Evolutionary conservation across 1,139 yeast genomes (phyloP).

Genomic region (Debaryomycetaceae sp.): DNA sequence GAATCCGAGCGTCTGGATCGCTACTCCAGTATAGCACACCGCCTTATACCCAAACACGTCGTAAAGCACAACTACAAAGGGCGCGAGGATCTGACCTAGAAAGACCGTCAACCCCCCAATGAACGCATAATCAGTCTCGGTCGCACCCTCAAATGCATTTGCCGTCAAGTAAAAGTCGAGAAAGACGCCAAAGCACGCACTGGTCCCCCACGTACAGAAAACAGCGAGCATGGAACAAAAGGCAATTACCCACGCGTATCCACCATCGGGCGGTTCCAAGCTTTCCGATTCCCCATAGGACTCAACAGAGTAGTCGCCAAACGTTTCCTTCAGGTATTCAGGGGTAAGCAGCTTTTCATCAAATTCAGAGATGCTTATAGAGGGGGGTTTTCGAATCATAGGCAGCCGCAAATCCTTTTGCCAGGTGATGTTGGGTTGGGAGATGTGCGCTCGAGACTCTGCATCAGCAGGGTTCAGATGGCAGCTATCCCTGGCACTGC

Average conservation of each 20-base stretch:
- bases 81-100: slow-evolving; percentile 17
- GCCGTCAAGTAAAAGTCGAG: slow-evolving; percentile 32
- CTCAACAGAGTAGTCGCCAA: too few species aligned
- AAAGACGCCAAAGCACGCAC: slow-evolving; percentile 43
- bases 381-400: too few species aligned
- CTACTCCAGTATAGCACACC: slow-evolving; percentile 30
- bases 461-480: too few species aligned
- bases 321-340: too few species aligned
- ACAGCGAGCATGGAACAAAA: slow-evolving; percentile 30
- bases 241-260: slow-evolving; percentile 40
- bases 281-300: too few species aligned
- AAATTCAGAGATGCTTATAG: too few species aligned
- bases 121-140: slow-evolving; percentile 27
- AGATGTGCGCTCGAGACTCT: too few species aligned
- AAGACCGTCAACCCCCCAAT: slow-evolving; percentile 36
- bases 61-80: slow-evolving; percentile 31
- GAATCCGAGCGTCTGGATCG: slow-evolving; percentile 39
- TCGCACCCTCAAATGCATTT: slow-evolving; percentile 27
- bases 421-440: too few species aligned
- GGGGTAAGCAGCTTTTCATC: too few species aligned
- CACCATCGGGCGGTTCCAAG: too few species aligned
- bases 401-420: too few species aligned
- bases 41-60: slow-evolving; percentile 30
- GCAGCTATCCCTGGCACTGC: too few species aligned
- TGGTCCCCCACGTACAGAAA: slow-evolving; percentile 44